A percentile compares a stretch with the other conserved stretches of the same genome.
Conservation (phyloP, 2,329 filamentous ascomycete genomes). For the Ophiostoma pallidulum region DNA sequence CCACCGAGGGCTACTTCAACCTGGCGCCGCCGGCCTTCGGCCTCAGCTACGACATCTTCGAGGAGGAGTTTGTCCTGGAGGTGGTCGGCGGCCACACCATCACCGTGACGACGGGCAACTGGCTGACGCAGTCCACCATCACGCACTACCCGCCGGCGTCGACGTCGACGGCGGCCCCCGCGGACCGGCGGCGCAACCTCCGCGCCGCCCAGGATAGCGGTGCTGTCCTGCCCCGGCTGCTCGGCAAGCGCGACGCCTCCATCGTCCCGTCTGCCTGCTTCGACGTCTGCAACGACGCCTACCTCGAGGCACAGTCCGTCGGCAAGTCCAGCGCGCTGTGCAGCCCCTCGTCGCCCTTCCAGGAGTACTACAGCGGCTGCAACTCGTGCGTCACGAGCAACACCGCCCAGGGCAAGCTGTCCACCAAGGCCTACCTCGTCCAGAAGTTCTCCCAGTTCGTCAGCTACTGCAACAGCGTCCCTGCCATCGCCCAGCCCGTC, state of each 20-base stretch:
- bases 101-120: constrained; percentile 46
- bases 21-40: constrained; percentile 55
- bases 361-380: constrained; percentile 29
- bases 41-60: constrained; percentile 53
- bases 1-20: constrained; percentile 51
- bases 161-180: not conserved
- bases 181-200: too few species aligned
- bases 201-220: too few species aligned
- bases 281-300: constrained; percentile 41
- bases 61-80: constrained; percentile 30
- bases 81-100: constrained; percentile 25
- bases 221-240: too few species aligned
- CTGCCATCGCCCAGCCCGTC: not conserved
- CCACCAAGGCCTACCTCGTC: constrained; percentile 26
- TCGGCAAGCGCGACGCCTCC: constrained; percentile 32
- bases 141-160: constrained; percentile 29
- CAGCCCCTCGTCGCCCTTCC: constrained; percentile 31
- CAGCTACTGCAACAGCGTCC: constrained; percentile 31
- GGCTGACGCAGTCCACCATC: constrained; percentile 41
- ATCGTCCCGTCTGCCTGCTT: constrained; percentile 41
- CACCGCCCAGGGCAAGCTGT: constrained; percentile 19
- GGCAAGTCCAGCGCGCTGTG: constrained; percentile 44
- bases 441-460: constrained; percentile 35
- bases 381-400: constrained; percentile 30
- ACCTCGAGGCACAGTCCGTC: constrained; percentile 32